Evolutionary conservation across 768 basidiomycete genomes (phyloP).

Genomic region (Mycena galericulata): DNA sequence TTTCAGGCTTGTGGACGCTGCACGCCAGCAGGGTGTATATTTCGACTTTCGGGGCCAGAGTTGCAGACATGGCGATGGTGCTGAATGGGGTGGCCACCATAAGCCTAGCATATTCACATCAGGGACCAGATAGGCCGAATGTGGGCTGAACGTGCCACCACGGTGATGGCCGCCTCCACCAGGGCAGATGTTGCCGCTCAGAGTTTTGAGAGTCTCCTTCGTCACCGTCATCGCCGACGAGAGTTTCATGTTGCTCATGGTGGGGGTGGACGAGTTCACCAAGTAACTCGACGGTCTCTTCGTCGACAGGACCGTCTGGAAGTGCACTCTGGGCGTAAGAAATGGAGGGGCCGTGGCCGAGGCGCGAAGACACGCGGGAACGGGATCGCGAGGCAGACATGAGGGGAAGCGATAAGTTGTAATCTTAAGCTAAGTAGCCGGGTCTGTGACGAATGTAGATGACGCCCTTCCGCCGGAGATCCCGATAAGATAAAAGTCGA

Average conservation of each 20-base stretch:
- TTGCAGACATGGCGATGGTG: constrained; percentile 65
- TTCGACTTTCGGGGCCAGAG: constrained; percentile 78
- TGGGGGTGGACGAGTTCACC: constrained; percentile 59
- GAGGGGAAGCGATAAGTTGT: not conserved
- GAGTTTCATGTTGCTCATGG: constrained; percentile 51
- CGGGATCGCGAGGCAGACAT: constrained; percentile 28
- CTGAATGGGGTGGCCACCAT: constrained; percentile 64
- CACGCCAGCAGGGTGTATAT: constrained; percentile 82
- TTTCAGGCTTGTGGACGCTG: constrained; percentile 71
- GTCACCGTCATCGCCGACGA: constrained; percentile 39
- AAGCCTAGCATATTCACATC: constrained; percentile 59
- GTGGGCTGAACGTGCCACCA: constrained; percentile 65
- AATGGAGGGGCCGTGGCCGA: constrained; percentile 25
- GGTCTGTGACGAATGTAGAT: too few species aligned
- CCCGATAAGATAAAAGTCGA: too few species aligned
- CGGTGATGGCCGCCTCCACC: constrained; percentile 83
- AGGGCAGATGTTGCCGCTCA: constrained; percentile 57
- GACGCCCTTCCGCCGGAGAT: too few species aligned
- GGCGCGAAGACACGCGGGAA: constrained; percentile 32
- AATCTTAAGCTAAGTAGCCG: too few species aligned
- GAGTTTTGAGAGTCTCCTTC: constrained; percentile 3
- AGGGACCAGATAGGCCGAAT: not conserved
- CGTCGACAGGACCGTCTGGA: constrained; percentile 59
- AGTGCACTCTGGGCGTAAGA: constrained; percentile 53
- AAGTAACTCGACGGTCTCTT: constrained; percentile 60